Percentiles rank a stretch among this genome's conserved stretches.
phyloP scores from a whole-genome alignment of 352 stramenopile genomes.

The Pythium vanterpoolii region DNA sequence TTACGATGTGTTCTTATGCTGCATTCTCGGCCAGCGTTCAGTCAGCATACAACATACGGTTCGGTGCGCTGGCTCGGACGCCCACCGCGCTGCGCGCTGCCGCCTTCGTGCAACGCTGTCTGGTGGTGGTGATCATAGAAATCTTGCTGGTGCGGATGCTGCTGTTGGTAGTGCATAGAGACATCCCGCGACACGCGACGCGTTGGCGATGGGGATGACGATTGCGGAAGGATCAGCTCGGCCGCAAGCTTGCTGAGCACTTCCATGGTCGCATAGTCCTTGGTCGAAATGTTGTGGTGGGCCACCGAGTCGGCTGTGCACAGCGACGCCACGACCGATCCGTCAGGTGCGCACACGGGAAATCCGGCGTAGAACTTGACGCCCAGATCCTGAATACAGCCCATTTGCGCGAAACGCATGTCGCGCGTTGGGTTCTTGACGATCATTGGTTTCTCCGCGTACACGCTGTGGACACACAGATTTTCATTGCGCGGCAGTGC shows the following conservation, averaged over 20 bases:
- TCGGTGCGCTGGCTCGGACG: too few species aligned
- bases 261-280: conserved; percentile 75
- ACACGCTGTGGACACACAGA: conserved; percentile 48
- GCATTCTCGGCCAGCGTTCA: too few species aligned
- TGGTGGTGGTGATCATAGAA: background rate
- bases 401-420: conserved; percentile 62
- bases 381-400: conserved; percentile 38
- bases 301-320: conserved; percentile 38
- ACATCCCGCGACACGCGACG: background rate
- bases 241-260: conserved; percentile 48
- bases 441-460: conserved; percentile 59
- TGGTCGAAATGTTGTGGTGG: conserved; percentile 59
- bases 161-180: background rate
- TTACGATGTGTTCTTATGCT: too few species aligned
- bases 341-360: conserved; percentile 40
- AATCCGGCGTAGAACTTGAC: conserved; percentile 72
- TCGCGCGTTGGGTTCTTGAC: conserved; percentile 63
- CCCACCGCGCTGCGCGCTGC: background rate
- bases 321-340: conserved; percentile 44
- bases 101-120: background rate
- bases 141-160: background rate
- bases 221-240: conserved; percentile 31
- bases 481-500: conserved; percentile 43
- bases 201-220: background rate
- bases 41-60: too few species aligned